Evolutionary conservation across 139 green algal genomes (phyloP).

Genomic region (Picochlorum sp.): DNA sequence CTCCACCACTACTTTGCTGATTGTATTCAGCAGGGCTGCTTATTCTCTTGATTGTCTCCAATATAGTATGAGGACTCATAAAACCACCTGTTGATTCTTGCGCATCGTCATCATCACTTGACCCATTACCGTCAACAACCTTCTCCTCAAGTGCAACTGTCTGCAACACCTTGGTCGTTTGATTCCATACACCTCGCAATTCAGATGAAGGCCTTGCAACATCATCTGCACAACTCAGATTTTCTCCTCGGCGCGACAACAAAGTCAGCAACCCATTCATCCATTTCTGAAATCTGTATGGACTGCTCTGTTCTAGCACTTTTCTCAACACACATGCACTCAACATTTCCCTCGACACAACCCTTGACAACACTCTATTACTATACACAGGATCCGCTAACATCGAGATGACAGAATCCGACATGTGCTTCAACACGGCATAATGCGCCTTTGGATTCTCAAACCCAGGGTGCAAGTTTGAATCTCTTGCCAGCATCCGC

Average conservation of each 20-base stretch:
- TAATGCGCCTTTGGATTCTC: slow-evolving; percentile 43
- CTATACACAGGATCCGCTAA: background rate
- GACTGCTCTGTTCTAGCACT: slow-evolving; percentile 39
- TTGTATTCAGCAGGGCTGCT: background rate
- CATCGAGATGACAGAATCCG: slow-evolving; percentile 35
- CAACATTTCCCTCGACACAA: slow-evolving; percentile 56
- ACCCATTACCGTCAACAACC: too few relatives aligned
- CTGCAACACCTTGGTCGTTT: background rate
- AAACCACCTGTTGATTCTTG: too few relatives aligned
- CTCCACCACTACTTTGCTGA: background rate
- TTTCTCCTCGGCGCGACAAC: background rate
- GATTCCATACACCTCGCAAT: background rate
- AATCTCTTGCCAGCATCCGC: slow-evolving; percentile 44
- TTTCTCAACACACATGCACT: slow-evolving; percentile 44
- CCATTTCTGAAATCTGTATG: slow-evolving; percentile 28
- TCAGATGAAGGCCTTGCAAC: background rate
- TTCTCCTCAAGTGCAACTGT: too few relatives aligned
- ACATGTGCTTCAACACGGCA: slow-evolving; percentile 38
- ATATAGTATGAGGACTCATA: too few relatives aligned
- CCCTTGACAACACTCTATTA: slow-evolving; percentile 21
- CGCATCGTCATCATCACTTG: too few relatives aligned
- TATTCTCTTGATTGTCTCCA: background rate
- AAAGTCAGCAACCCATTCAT: slow-evolving; percentile 40
- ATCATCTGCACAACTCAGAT: background rate
- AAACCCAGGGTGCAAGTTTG: slow-evolving; percentile 60